Percentiles rank a stretch among this genome's conserved stretches.
Evolutionary conservation across 1,284 basidiomycete species (phyloP).

Genomic region (Ustilago crameri): DNA sequence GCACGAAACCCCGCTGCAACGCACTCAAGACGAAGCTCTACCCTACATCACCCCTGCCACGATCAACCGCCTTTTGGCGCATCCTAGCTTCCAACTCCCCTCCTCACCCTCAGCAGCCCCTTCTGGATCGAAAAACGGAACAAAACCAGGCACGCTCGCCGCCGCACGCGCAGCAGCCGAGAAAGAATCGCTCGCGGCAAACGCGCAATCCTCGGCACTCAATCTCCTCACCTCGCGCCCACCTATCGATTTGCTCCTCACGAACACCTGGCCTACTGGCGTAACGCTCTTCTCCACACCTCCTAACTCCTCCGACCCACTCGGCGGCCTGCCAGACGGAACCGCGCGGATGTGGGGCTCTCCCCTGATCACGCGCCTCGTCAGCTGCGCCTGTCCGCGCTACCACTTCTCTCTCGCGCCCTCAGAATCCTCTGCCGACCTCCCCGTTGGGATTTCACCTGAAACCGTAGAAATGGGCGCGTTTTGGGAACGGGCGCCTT

Average conservation of each 20-base stretch:
- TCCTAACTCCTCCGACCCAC: constrained; percentile 9
- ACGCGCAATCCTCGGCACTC: constrained; percentile 28
- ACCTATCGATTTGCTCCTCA: constrained; percentile 61
- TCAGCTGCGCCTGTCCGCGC: constrained; percentile 42
- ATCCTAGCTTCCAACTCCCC: constrained; percentile 38
- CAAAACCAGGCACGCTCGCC: constrained; percentile 51
- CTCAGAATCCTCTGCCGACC: not conserved
- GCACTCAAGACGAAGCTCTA: constrained; percentile 7
- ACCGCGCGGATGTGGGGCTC: constrained; percentile 57
- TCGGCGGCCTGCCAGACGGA: constrained; percentile 37
- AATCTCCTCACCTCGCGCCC: constrained; percentile 17
- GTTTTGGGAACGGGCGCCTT: constrained; percentile 65
- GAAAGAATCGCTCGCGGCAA: constrained; percentile 8
- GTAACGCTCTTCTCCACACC: constrained; percentile 49
- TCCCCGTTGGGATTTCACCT: constrained; percentile 29
- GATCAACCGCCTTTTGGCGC: constrained; percentile 34
- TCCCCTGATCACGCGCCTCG: constrained; percentile 48
- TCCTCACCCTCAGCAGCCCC: not conserved
- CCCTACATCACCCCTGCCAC: constrained; percentile 33
- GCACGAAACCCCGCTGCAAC: constrained; percentile 15
- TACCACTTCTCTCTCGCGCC: constrained; percentile 63
- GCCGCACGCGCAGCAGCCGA: constrained; percentile 39
- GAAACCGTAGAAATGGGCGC: constrained; percentile 43
- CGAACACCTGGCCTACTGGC: constrained; percentile 57
- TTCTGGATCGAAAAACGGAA: not conserved